These are phyloP conservation scores for Metschnikowia shivogae DNA, from an alignment of 805 yeast genomes.

Conservation along the genomic window DNA sequence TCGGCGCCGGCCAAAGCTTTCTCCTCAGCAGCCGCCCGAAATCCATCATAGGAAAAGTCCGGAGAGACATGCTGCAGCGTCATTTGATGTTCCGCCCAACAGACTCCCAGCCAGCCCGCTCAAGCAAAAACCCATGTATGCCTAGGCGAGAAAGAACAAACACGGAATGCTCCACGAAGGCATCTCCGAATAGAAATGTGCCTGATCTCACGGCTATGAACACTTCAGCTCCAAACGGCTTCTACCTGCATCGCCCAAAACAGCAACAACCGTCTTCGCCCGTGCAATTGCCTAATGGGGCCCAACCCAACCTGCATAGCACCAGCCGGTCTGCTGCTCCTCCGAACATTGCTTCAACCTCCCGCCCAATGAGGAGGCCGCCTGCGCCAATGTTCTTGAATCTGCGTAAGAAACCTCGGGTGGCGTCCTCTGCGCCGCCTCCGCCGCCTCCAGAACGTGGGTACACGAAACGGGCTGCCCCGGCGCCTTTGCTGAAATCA, in stretches of 20 bases:
- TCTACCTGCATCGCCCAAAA: not conserved
- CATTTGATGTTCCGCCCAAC: slow-evolving; percentile 26
- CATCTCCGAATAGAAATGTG: not conserved
- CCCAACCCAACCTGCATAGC: slow-evolving; percentile 1
- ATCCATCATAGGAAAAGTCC: slow-evolving; percentile 34
- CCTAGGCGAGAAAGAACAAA: not conserved
- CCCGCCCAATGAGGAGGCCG: slow-evolving; percentile 6
- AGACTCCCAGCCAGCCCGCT: too few species aligned
- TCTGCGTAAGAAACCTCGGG: slow-evolving; percentile 6
- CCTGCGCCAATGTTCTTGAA: slow-evolving; percentile 14
- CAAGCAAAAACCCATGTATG: too few species aligned
- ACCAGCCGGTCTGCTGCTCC: slow-evolving; percentile 5
- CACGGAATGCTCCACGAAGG: not conserved
- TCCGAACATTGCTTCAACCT: not conserved
- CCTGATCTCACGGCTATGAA: slow-evolving; percentile 1
- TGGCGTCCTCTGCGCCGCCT: slow-evolving; percentile 9
- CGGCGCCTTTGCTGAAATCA: slow-evolving; percentile 2
- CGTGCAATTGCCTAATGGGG: not conserved
- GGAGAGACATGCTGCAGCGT: slow-evolving; percentile 32
- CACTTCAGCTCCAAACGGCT: not conserved
- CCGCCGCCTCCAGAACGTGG: not conserved
- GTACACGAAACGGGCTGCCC: not conserved
- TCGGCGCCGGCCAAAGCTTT: not conserved
- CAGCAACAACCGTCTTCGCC: not conserved
- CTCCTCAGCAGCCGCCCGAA: slow-evolving; percentile 8